Conservation (phyloP, 768 basidiomycete genomes). For the Rhizopogon rudus region DNA sequence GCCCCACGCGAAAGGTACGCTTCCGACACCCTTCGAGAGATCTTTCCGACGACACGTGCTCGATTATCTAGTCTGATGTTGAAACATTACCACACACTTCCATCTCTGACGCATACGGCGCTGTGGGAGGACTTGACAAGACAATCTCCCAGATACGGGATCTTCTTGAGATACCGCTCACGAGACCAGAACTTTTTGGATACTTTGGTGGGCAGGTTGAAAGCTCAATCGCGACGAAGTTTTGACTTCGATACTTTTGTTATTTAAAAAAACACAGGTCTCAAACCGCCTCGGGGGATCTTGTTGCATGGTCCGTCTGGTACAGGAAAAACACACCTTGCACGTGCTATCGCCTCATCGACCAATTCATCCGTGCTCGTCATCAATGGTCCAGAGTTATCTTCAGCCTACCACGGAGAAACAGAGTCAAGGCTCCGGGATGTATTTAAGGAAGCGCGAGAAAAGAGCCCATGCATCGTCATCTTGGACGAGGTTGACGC, state of each 20-base stretch:
- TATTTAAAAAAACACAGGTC: conserved; percentile 38
- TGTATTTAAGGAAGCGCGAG: conserved; percentile 81
- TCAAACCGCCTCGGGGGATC: conserved; percentile 96
- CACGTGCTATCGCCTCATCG: conserved; percentile 88
- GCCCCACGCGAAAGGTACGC: conserved; percentile 29
- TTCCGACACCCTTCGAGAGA: conserved; percentile 8
- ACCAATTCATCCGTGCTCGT: conserved; percentile 85
- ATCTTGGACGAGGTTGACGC: conserved; percentile 97
- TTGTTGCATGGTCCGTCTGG: conserved; percentile 95
- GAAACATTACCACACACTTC: conserved; percentile 42
- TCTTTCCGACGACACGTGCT: conserved; percentile 10
- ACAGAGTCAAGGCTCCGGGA: conserved; percentile 88
- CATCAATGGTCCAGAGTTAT: conserved; percentile 93
- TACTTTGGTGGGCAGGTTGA: conserved; percentile 53
- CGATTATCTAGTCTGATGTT: conserved; percentile 35
- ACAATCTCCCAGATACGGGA: conserved; percentile 86
- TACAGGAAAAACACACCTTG: conserved; percentile 96
- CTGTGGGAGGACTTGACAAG: conserved; percentile 82
- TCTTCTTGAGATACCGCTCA: conserved; percentile 82
- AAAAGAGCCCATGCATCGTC: conserved; percentile 85
- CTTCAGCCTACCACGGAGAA: conserved; percentile 95
- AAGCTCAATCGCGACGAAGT: background rate
- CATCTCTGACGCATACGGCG: conserved; percentile 59
- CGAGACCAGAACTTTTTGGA: conserved; percentile 73
- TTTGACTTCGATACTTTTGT: background rate